Percentiles rank a stretch among this genome's conserved stretches.
phyloP scores from a whole-genome alignment of 805 yeast genomes.

The Yarrowia phangngaensis region DNA sequence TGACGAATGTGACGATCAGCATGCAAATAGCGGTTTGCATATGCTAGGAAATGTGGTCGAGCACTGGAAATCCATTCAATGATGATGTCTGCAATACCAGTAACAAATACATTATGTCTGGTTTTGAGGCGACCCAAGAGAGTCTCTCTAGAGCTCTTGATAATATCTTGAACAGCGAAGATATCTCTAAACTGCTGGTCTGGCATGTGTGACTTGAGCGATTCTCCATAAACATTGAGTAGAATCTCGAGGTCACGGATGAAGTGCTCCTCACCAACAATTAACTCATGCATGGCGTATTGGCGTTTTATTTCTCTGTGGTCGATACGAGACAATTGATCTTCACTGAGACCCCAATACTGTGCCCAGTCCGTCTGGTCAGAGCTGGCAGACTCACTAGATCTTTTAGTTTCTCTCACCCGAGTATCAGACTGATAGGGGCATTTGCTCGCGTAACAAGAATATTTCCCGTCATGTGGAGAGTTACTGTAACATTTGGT shows the following conservation, averaged over 20 bases:
- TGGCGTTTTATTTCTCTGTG: conserved; percentile 56
- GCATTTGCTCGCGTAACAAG: conserved; percentile 17
- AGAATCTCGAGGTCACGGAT: conserved; percentile 64
- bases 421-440: conserved; percentile 11
- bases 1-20: conserved; percentile 46
- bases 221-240: conserved; percentile 52
- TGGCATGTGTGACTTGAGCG: conserved; percentile 43
- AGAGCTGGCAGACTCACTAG: neutral
- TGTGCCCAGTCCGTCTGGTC: conserved; percentile 34
- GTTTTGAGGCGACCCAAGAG: conserved; percentile 57
- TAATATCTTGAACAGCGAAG: conserved; percentile 52
- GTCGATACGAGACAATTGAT: conserved; percentile 31
- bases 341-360: conserved; percentile 35
- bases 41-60: conserved; percentile 50
- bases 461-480: conserved; percentile 6
- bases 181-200: conserved; percentile 54
- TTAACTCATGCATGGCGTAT: conserved; percentile 69
- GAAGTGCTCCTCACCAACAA: conserved; percentile 66
- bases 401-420: neutral
- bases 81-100: conserved; percentile 60
- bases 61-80: conserved; percentile 62
- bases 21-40: conserved; percentile 47
- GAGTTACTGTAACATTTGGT: conserved; percentile 11
- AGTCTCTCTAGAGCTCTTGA: conserved; percentile 51
- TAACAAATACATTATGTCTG: conserved; percentile 55